Conservation (phyloP, 176 grass and related monocot species). For the Oryza glumipatula region DNA sequence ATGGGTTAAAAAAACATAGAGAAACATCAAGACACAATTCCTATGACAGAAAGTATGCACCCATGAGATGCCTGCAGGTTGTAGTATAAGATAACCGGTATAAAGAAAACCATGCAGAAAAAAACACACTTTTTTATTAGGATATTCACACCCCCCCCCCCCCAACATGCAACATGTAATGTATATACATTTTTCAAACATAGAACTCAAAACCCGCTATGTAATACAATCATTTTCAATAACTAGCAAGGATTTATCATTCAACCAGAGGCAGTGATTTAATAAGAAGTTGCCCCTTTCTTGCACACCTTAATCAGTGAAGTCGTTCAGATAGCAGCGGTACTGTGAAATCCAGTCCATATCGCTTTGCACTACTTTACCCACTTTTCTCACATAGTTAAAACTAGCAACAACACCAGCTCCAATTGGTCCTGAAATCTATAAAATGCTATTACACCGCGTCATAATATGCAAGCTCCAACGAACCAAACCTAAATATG, state of each 20-base stretch:
- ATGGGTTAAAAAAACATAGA: not conserved
- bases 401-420: not conserved
- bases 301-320: conserved; percentile 5
- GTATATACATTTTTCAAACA: conserved; percentile 4
- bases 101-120: not conserved
- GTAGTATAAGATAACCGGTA: not conserved
- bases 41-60: not conserved
- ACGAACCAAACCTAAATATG: not conserved
- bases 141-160: not conserved
- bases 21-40: not conserved
- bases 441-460: not conserved
- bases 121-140: not conserved
- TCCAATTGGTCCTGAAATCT: not conserved
- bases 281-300: not conserved
- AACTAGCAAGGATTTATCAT: not conserved
- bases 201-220: not conserved
- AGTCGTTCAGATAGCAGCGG: not conserved
- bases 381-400: not conserved
- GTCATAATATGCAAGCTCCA: not conserved
- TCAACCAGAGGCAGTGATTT: not conserved
- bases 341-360: not conserved
- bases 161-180: not conserved
- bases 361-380: not conserved
- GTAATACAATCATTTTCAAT: not conserved
- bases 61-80: not conserved